A percentile compares a stretch with the other conserved stretches of the same genome.
Conservation (phyloP, 2,329 filamentous ascomycete genomes). For the Colletotrichum endophyticum region DNA sequence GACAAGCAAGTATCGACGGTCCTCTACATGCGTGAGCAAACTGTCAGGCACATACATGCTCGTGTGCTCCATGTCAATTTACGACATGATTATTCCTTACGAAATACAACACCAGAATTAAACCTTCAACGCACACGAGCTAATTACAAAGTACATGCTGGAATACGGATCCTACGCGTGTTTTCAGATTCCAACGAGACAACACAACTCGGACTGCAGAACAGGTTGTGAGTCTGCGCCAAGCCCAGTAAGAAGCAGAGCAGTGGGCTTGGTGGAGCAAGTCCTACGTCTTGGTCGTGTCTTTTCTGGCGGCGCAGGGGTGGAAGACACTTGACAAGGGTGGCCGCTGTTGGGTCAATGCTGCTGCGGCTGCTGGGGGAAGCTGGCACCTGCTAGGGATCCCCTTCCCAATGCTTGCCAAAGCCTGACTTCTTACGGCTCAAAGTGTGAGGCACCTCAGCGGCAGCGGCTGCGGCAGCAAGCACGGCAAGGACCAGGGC, state of each 20-base stretch:
- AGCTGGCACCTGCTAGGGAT: background rate
- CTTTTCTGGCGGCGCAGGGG: background rate
- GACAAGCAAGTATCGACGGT: background rate
- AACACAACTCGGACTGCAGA: background rate
- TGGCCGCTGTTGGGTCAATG: background rate
- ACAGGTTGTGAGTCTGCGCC: constrained; percentile 8
- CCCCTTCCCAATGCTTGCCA: background rate
- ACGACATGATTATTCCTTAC: background rate
- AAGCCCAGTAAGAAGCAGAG: background rate
- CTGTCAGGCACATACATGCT: background rate
- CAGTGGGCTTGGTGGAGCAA: constrained; percentile 2
- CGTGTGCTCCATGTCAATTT: background rate
- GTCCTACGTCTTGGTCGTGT: background rate
- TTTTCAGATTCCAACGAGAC: constrained; percentile 1
- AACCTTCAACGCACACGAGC: background rate
- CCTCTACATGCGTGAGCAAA: background rate
- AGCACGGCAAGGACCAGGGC: background rate
- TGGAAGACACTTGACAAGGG: background rate
- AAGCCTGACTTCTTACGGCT: background rate
- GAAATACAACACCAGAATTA: background rate
- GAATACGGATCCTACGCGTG: background rate
- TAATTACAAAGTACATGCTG: background rate
- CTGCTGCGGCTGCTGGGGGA: background rate
- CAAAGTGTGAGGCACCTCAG: background rate
- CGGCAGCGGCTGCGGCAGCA: background rate